phyloP scores from a whole-genome alignment of 768 basidiomycete species.

The Guyanaporus albipodus region DNA sequence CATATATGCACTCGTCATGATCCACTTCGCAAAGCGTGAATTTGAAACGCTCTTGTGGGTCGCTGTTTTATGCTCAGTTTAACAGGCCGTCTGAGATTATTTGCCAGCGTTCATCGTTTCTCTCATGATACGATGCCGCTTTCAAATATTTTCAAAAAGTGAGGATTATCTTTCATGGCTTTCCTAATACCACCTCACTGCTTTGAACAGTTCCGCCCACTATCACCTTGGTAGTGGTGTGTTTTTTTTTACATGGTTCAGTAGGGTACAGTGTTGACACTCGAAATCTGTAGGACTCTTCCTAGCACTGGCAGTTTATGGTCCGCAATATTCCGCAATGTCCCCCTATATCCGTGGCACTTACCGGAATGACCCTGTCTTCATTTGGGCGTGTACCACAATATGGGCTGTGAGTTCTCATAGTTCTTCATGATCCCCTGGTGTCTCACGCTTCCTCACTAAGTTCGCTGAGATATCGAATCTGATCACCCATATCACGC shows the following conservation, averaged over 20 bases:
- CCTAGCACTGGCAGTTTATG: constrained; percentile 77
- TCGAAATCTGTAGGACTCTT: constrained; percentile 48
- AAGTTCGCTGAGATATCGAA: constrained; percentile 88
- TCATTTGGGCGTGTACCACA: constrained; percentile 61
- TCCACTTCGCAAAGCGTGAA: constrained; percentile 91
- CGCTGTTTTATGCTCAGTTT: neutral
- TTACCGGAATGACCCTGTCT: constrained; percentile 57
- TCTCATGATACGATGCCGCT: constrained; percentile 93
- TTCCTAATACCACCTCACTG: neutral
- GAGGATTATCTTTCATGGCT: constrained; percentile 14
- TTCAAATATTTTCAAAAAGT: constrained; percentile 89
- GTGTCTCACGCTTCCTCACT: neutral
- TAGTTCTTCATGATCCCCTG: neutral
- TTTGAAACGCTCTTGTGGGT: constrained; percentile 85
- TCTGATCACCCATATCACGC: constrained; percentile 72
- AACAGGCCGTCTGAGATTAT: constrained; percentile 1
- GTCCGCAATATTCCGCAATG: constrained; percentile 67
- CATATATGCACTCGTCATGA: constrained; percentile 68
- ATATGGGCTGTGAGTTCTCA: constrained; percentile 68
- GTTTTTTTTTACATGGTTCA: neutral
- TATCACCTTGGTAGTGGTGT: constrained; percentile 78
- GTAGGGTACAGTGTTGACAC: neutral
- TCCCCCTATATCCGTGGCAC: constrained; percentile 63
- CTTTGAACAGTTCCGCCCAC: constrained; percentile 66
- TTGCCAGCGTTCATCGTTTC: constrained; percentile 84